phyloP scores from a whole-genome alignment of 2,329 filamentous ascomycete genomes.

The Pseudocercospora macadamiae region DNA sequence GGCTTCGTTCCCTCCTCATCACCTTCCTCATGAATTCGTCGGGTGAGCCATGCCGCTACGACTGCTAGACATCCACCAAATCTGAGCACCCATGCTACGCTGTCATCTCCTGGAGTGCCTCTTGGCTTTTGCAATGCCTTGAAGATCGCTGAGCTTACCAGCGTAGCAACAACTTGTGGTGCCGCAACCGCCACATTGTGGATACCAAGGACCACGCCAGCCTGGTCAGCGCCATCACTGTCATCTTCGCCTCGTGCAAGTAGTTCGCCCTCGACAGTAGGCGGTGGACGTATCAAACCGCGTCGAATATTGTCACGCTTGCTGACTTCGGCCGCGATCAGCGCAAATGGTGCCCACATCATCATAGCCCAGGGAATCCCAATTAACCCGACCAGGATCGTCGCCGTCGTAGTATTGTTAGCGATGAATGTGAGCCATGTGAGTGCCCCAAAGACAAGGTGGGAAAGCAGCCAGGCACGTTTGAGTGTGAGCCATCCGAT shows the following conservation, averaged over 20 bases:
- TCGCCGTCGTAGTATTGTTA: constrained; percentile 69
- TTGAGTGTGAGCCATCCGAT: constrained; percentile 86
- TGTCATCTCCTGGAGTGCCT: constrained; percentile 80
- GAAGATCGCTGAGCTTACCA: constrained; percentile 84
- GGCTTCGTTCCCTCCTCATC: constrained; percentile 18
- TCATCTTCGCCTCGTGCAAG: constrained; percentile 54
- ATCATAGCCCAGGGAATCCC: constrained; percentile 87
- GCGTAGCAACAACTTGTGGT: constrained; percentile 86
- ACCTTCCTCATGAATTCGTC: constrained; percentile 24
- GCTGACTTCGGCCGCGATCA: constrained; percentile 90
- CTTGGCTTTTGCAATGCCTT: constrained; percentile 83
- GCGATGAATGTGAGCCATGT: constrained; percentile 87
- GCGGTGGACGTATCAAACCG: constrained; percentile 47
- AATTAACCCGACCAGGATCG: constrained; percentile 75
- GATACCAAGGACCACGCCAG: constrained; percentile 88
- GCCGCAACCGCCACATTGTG: constrained; percentile 94
- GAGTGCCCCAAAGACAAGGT: constrained; percentile 78
- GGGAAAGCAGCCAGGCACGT: constrained; percentile 81
- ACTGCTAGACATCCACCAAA: constrained; percentile 81
- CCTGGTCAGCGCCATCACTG: constrained; percentile 67
- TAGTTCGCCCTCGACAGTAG: constrained; percentile 39
- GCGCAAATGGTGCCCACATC: constrained; percentile 92
- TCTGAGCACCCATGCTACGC: constrained; percentile 82
- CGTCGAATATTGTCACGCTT: constrained; percentile 72
- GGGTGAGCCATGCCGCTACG: constrained; percentile 60